These are phyloP conservation scores for Naegleria fowleri DNA, from an alignment of 208 protist genomes.

Conservation along the genomic window DNA sequence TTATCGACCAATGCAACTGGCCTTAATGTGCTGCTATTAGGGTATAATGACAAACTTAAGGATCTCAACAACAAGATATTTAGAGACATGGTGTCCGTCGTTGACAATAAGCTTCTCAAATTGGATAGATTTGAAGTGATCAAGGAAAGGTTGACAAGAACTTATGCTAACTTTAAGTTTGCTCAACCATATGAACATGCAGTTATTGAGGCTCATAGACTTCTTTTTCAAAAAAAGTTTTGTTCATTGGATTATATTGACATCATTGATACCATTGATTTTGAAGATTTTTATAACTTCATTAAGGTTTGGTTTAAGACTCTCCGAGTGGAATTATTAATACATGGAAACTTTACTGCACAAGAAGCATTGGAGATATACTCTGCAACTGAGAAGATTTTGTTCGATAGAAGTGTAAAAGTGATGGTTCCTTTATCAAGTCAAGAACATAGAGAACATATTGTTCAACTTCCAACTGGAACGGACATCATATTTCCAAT, in stretches of 20 bases:
- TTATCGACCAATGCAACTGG: not conserved
- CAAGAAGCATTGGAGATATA: not conserved
- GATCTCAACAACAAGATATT: not conserved
- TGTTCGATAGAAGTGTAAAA: not conserved
- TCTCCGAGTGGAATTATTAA: not conserved
- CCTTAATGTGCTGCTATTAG: not conserved
- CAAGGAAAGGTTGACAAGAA: not conserved
- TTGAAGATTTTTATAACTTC: not conserved
- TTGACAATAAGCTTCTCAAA: not conserved
- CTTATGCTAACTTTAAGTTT: not conserved
- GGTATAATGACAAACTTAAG: conserved; percentile 26
- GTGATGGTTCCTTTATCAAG: not conserved
- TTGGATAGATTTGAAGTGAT: not conserved
- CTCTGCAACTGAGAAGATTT: too few species aligned
- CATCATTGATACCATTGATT: not conserved
- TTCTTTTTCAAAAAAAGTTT: not conserved
- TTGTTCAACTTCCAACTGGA: not conserved
- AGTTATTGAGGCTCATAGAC: not conserved
- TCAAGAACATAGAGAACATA: not conserved
- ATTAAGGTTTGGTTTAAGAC: not conserved
- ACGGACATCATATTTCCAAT: not conserved
- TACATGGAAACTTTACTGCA: not conserved
- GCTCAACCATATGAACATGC: conserved; percentile 6
- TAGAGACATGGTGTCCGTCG: not conserved
- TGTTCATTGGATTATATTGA: not conserved